Conservation (phyloP, 768 basidiomycete species). For the Boletellus ananas region DNA sequence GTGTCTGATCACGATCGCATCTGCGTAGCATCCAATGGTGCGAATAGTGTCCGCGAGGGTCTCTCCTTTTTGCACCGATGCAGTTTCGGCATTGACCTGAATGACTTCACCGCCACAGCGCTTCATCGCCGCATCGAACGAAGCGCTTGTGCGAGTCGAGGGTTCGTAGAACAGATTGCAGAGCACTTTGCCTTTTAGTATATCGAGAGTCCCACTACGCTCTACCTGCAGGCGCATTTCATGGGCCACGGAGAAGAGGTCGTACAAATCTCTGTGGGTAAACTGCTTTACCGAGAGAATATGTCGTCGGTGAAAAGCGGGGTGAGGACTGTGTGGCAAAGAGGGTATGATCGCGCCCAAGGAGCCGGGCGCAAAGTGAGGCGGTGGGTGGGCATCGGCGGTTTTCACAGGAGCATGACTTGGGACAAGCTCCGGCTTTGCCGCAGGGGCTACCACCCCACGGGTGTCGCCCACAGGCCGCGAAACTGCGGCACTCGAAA, state of each 20-base stretch:
- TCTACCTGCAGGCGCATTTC: conserved; percentile 98
- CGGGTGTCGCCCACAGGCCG: conserved; percentile 36
- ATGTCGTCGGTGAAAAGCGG: conserved; percentile 89
- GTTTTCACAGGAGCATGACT: conserved; percentile 32
- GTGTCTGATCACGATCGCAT: conserved; percentile 92
- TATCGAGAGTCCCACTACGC: conserved; percentile 80
- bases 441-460: conserved; percentile 12
- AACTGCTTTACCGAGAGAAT: conserved; percentile 96
- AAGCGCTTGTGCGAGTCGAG: conserved; percentile 91
- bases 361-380: conserved; percentile 6
- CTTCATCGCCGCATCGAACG: conserved; percentile 99
- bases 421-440: conserved; percentile 27
- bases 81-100: conserved; percentile 72
- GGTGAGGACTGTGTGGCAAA: conserved; percentile 48
- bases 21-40: conserved; percentile 91
- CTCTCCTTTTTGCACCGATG: conserved; percentile 93
- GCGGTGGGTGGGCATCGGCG: conserved; percentile 22
- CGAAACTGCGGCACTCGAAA: conserved; percentile 57
- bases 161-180: conserved; percentile 96
- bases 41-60: conserved; percentile 89
- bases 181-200: conserved; percentile 86
- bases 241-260: conserved; percentile 89
- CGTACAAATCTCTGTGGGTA: conserved; percentile 82
- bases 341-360: conserved; percentile 16
- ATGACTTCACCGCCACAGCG: conserved; percentile 95